These are phyloP conservation scores for Botrytis tulipae DNA, from an alignment of 2,329 filamentous ascomycete species.

Conservation along the genomic window DNA sequence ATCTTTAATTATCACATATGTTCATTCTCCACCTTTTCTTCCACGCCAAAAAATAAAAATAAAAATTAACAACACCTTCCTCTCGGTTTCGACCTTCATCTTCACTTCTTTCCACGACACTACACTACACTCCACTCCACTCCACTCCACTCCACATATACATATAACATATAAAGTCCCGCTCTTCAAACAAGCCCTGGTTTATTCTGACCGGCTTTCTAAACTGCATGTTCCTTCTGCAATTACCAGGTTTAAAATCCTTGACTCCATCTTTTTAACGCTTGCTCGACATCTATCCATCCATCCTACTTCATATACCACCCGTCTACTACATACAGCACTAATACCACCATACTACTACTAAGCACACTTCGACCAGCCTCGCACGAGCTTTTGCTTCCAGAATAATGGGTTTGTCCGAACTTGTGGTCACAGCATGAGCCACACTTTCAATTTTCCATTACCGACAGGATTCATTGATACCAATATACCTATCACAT, in stretches of 20 bases:
- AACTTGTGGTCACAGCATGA: conserved; percentile 36
- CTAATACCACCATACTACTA: not conserved
- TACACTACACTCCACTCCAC: too few species aligned
- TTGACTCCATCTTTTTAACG: conserved; percentile 29
- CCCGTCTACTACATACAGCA: conserved; percentile 22
- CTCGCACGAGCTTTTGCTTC: conserved; percentile 36
- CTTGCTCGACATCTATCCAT: conserved; percentile 17
- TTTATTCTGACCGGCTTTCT: not conserved
- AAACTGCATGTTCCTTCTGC: conserved; percentile 30
- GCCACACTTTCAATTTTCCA: conserved; percentile 34
- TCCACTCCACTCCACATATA: not conserved
- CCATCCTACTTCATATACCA: conserved; percentile 21
- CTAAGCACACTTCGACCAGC: conserved; percentile 24
- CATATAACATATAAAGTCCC: conserved; percentile 23
- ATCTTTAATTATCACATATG: not conserved
- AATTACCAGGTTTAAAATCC: conserved; percentile 31
- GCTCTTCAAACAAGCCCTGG: conserved; percentile 31
- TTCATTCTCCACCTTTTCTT: not conserved
- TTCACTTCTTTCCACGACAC: not conserved
- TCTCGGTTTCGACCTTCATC: not conserved
- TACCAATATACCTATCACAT: conserved; percentile 27
- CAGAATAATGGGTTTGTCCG: conserved; percentile 37
- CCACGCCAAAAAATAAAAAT: not conserved
- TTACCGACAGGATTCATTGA: conserved; percentile 29
- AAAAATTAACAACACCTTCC: not conserved